Percentiles rank a stretch among this genome's conserved stretches.
Evolutionary conservation across 176 grass and related monocot genomes (phyloP).

Genomic region (Carex littledalei): DNA sequence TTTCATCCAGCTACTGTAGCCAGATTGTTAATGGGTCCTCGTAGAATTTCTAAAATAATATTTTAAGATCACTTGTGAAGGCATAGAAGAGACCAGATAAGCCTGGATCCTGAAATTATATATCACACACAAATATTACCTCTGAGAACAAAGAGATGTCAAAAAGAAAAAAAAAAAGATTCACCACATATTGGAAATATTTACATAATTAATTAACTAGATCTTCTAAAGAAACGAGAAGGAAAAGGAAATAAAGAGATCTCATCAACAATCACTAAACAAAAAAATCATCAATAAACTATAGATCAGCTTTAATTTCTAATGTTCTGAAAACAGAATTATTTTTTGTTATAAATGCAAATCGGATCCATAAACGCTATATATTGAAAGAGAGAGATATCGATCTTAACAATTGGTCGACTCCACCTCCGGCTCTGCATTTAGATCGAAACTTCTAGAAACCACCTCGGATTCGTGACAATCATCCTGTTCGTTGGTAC

Average conservation of each 20-base stretch:
- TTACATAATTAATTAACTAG: not conserved
- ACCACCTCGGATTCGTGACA: not conserved
- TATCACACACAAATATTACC: not conserved
- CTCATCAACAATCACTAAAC: not conserved
- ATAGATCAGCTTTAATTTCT: not conserved
- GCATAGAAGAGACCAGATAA: not conserved
- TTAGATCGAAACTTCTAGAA: conserved; percentile 23
- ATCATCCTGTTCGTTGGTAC: not conserved
- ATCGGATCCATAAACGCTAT: not conserved
- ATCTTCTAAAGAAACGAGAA: not conserved
- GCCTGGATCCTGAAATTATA: not conserved
- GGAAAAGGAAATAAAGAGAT: not conserved
- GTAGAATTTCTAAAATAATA: too few relatives aligned
- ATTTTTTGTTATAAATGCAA: not conserved
- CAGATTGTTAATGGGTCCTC: too few relatives aligned
- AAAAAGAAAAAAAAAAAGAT: not conserved
- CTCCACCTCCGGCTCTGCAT: conserved; percentile 17
- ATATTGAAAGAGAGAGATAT: not conserved
- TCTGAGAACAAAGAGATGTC: not conserved
- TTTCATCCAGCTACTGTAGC: too few relatives aligned
- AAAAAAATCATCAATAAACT: not conserved
- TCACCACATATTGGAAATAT: not conserved
- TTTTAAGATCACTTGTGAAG: not conserved
- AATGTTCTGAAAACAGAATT: not conserved
- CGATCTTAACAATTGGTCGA: not conserved